Conservation (phyloP, 345 rosid genomes). For the Aegle marmelos region DNA sequence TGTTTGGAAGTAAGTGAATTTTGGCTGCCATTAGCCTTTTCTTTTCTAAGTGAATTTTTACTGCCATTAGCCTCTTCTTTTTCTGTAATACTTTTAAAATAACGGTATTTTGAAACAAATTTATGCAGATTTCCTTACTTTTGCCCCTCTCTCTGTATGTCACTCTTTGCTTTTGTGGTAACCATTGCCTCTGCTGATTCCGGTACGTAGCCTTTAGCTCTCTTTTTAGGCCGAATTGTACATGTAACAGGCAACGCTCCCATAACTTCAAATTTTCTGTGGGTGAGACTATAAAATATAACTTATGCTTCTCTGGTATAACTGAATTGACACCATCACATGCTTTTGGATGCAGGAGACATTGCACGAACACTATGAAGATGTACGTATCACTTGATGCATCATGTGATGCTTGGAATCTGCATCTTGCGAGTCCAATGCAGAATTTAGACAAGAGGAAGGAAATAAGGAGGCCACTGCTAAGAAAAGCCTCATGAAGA, state of each 20-base stretch:
- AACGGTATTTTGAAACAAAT: background rate
- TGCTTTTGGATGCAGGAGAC: slow-evolving; percentile 49
- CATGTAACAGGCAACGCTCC: background rate
- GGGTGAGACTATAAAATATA: background rate
- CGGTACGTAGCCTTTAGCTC: slow-evolving; percentile 36
- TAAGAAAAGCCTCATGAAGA: slow-evolving; percentile 44
- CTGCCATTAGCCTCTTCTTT: background rate
- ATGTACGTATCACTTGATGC: slow-evolving; percentile 22
- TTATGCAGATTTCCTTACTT: slow-evolving; percentile 80
- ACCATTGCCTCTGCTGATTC: slow-evolving; percentile 51
- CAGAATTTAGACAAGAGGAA: slow-evolving; percentile 19
- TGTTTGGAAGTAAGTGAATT: slow-evolving; percentile 66
- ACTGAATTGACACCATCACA: background rate
- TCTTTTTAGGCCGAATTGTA: background rate
- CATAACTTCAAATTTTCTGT: background rate
- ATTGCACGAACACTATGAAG: slow-evolving; percentile 52
- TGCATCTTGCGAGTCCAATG: too few species aligned
- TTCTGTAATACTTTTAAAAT: background rate
- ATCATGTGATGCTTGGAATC: slow-evolving; percentile 43
- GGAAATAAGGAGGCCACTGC: slow-evolving; percentile 20
- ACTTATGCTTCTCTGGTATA: background rate
- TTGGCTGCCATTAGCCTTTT: too few species aligned
- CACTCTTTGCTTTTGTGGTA: slow-evolving; percentile 49
- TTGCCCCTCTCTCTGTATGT: slow-evolving; percentile 63
- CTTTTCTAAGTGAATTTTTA: too few species aligned